Conservation (phyloP, 352 stramenopile genomes). For the Thraustochytrium striatum region DNA sequence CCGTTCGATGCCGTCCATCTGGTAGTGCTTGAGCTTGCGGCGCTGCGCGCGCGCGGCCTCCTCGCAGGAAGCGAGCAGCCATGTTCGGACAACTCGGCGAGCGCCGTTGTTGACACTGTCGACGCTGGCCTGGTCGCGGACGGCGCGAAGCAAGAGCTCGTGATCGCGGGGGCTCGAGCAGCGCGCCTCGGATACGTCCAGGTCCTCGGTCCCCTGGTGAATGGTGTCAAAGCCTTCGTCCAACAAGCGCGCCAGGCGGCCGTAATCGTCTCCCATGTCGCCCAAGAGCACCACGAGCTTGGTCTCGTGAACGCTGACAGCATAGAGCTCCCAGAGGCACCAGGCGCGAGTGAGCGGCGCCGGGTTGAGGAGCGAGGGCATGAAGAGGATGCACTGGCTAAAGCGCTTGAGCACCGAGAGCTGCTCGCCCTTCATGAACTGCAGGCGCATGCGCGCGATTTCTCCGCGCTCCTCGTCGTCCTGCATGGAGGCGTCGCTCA, state of each 20-base stretch:
- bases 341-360: not conserved
- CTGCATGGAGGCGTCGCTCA: not conserved
- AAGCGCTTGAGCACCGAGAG: not conserved
- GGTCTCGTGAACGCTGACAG: not conserved
- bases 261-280: not conserved
- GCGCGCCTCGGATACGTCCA: too few relatives aligned
- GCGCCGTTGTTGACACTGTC: too few relatives aligned
- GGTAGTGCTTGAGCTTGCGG: too few relatives aligned
- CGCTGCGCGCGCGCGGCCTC: too few relatives aligned
- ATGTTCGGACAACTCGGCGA: too few relatives aligned
- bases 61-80: too few relatives aligned
- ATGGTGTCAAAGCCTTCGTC: not conserved
- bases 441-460: not conserved
- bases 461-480: not conserved
- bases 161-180: too few relatives aligned
- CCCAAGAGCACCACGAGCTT: not conserved
- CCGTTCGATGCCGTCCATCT: too few relatives aligned
- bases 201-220: not conserved
- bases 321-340: slow-evolving; percentile 42
- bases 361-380: not conserved
- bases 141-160: too few relatives aligned
- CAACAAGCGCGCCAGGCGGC: not conserved
- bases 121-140: too few relatives aligned
- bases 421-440: not conserved
- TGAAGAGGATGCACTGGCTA: not conserved